Evolutionary conservation across 768 basidiomycete genomes (phyloP).

Genomic region (Boletus pseudo-olivaceus): DNA sequence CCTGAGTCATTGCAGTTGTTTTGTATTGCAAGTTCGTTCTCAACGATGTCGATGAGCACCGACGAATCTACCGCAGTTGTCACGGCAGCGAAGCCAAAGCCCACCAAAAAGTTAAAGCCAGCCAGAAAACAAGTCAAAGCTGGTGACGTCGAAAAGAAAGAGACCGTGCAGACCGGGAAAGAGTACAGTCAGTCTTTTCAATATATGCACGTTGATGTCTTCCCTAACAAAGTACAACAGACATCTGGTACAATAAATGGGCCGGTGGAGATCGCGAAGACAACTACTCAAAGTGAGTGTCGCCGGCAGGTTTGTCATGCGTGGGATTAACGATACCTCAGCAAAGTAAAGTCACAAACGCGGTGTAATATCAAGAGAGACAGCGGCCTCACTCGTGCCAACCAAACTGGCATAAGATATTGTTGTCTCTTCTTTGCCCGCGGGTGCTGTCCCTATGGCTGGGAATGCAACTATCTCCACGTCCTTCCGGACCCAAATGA

Average conservation of each 20-base stretch:
- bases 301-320: not conserved
- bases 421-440: constrained; percentile 93
- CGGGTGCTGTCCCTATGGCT: constrained; percentile 97
- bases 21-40: not conserved
- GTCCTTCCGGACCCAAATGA: constrained; percentile 70
- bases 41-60: constrained; percentile 30
- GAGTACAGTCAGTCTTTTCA: constrained; percentile 77
- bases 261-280: constrained; percentile 99
- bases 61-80: constrained; percentile 22
- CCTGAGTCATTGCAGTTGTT: not conserved
- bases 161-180: constrained; percentile 88
- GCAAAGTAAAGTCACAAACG: constrained; percentile 92
- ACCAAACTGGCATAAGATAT: constrained; percentile 90
- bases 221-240: constrained; percentile 35
- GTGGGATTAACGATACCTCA: constrained; percentile 27
- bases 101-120: constrained; percentile 73
- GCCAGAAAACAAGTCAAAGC: constrained; percentile 92
- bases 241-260: constrained; percentile 99
- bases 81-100: constrained; percentile 22
- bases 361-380: constrained; percentile 87
- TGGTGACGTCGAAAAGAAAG: constrained; percentile 86
- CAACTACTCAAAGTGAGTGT: constrained; percentile 84
- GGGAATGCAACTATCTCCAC: constrained; percentile 97
- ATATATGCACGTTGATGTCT: not conserved
- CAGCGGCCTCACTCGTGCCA: constrained; percentile 90